These are phyloP conservation scores for Penicillium sp. DNA, from an alignment of 2,329 filamentous ascomycete species.

Conservation along the genomic window DNA sequence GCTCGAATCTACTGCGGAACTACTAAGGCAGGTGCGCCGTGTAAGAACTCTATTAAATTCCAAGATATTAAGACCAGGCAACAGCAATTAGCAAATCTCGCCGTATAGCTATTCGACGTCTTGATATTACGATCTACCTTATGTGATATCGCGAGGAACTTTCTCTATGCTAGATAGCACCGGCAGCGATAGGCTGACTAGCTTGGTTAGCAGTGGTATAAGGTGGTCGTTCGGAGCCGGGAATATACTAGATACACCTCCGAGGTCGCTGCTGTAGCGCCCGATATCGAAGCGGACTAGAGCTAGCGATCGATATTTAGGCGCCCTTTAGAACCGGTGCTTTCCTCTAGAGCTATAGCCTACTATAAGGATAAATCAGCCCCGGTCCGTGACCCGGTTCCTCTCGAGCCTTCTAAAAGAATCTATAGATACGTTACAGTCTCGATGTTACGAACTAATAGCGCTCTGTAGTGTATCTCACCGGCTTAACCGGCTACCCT, in stretches of 20 bases:
- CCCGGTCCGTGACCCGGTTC: neutral
- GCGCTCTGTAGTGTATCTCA: neutral
- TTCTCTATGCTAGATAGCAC: neutral
- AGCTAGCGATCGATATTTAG: neutral
- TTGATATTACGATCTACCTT: too few relatives aligned
- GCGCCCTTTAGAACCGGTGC: neutral
- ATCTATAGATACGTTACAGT: neutral
- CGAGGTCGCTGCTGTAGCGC: neutral
- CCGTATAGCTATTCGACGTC: too few relatives aligned
- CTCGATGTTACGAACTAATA: neutral
- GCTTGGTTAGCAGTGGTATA: neutral
- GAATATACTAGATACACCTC: neutral
- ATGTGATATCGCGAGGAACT: too few relatives aligned
- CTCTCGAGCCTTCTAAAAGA: neutral
- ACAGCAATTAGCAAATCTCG: too few relatives aligned
- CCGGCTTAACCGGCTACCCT: too few relatives aligned
- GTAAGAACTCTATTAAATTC: too few relatives aligned
- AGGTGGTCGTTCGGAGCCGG: neutral
- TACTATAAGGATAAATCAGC: neutral
- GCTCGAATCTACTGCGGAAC: too few relatives aligned
- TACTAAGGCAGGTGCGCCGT: too few relatives aligned
- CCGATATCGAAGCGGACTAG: neutral
- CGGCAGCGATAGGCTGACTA: neutral
- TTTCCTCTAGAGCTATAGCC: neutral
- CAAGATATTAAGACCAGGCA: too few relatives aligned